Percentiles rank a stretch among this genome's conserved stretches.
Conservation (phyloP, 495 filamentous ascomycete species). For the Durotheca rogersii region DNA sequence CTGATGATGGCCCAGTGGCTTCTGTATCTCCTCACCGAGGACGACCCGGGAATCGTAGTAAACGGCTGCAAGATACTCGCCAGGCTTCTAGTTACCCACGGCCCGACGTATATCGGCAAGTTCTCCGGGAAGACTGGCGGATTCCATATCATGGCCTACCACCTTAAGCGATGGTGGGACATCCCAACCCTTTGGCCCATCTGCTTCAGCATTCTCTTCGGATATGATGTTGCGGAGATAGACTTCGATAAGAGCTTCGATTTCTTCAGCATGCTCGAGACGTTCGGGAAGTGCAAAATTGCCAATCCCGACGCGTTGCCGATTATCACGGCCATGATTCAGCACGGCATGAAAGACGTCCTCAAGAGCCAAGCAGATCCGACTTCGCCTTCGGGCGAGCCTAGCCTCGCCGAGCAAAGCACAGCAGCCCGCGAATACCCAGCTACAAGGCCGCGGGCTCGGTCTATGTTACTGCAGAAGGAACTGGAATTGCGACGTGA, state of each 20-base stretch:
- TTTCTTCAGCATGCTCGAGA: slow-evolving; percentile 67
- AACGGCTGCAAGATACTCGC: slow-evolving; percentile 82
- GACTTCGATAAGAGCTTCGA: slow-evolving; percentile 73
- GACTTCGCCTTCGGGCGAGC: slow-evolving; percentile 49
- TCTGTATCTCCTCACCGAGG: slow-evolving; percentile 86
- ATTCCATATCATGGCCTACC: slow-evolving; percentile 77
- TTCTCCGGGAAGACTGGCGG: slow-evolving; percentile 84
- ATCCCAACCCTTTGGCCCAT: slow-evolving; percentile 82
- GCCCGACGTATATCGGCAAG: slow-evolving; percentile 74
- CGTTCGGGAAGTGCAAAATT: slow-evolving; percentile 66
- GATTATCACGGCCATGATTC: slow-evolving; percentile 86
- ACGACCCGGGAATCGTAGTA: slow-evolving; percentile 78
- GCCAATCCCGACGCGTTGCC: slow-evolving; percentile 76
- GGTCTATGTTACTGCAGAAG: slow-evolving; percentile 51
- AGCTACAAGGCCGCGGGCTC: slow-evolving; percentile 43
- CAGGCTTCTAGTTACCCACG: slow-evolving; percentile 79
- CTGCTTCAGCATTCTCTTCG: slow-evolving; percentile 87
- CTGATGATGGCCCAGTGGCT: slow-evolving; percentile 73
- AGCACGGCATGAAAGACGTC: slow-evolving; percentile 69
- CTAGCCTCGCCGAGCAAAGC: slow-evolving; percentile 7
- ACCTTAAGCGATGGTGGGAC: slow-evolving; percentile 87
- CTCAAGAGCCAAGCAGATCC: slow-evolving; percentile 61
- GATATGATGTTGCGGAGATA: slow-evolving; percentile 71
- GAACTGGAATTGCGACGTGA: slow-evolving; percentile 53
- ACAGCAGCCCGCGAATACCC: slow-evolving; percentile 23